Conservation (phyloP, 208 protist species). For the Crithidia thermophila region DNA sequence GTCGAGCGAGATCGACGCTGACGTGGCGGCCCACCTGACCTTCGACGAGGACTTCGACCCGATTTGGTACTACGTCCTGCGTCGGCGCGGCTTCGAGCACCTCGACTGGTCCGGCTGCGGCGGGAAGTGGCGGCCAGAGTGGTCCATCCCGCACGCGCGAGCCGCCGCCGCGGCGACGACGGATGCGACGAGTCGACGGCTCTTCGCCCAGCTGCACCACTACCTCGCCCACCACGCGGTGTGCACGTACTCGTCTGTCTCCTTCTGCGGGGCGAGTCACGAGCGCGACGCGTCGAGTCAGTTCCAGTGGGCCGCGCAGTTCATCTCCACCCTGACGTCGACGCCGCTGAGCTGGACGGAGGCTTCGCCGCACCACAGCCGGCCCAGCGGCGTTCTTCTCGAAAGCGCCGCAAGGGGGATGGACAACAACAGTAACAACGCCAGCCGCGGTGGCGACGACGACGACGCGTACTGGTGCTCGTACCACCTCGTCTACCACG, state of each 20-base stretch:
- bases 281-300: constrained; percentile 26
- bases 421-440: background rate
- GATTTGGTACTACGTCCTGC: constrained; percentile 74
- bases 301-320: constrained; percentile 80
- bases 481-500: constrained; percentile 75
- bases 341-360: constrained; percentile 76
- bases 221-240: constrained; percentile 72
- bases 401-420: too few relatives aligned
- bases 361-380: constrained; percentile 64
- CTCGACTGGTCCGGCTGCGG: constrained; percentile 83
- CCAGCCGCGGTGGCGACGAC: background rate
- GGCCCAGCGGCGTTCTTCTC: constrained; percentile 55
- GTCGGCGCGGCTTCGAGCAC: constrained; percentile 48
- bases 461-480: constrained; percentile 57
- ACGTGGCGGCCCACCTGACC: constrained; percentile 41
- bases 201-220: constrained; percentile 38
- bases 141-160: constrained; percentile 36
- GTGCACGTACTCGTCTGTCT: constrained; percentile 71
- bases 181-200: constrained; percentile 14
- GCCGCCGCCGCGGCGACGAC: too few relatives aligned
- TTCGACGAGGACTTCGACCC: constrained; percentile 78
- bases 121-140: constrained; percentile 75
- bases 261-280: constrained; percentile 55
- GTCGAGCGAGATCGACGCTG: constrained; percentile 17
- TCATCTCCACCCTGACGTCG: constrained; percentile 80